phyloP scores from a whole-genome alignment of 192 early-diverging fungal species.

The Coemansia sp. region DNA sequence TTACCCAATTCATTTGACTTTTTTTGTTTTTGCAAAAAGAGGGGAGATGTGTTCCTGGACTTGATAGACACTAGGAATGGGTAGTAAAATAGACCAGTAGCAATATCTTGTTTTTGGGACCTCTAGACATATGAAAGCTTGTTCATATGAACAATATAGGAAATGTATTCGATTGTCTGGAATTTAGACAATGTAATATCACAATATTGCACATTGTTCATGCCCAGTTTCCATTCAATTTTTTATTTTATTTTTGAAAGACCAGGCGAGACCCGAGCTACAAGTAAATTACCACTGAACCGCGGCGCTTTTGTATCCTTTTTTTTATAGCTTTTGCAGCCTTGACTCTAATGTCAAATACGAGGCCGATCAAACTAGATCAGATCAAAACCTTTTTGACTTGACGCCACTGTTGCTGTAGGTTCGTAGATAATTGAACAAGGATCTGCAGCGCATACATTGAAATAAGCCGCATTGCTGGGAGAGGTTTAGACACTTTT shows the following conservation, averaged over 20 bases:
- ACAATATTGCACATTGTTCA: not conserved
- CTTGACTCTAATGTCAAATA: too few relatives aligned
- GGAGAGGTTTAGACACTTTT: too few relatives aligned
- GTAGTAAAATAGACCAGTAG: slow-evolving; percentile 1
- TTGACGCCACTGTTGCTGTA: not conserved
- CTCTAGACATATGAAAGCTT: not conserved
- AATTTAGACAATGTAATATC: not conserved
- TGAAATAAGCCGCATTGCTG: too few relatives aligned
- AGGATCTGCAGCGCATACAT: not conserved
- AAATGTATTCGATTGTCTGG: not conserved
- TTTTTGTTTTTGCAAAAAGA: not conserved
- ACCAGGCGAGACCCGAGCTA: not conserved
- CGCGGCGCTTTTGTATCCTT: not conserved
- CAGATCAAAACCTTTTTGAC: not conserved
- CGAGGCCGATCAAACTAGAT: not conserved
- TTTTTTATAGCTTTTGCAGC: too few relatives aligned
- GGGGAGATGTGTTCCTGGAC: slow-evolving; percentile 7
- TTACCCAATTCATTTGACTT: slow-evolving; percentile 2
- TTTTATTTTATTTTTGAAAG: not conserved
- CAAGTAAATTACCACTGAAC: not conserved
- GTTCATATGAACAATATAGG: not conserved
- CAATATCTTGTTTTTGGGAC: not conserved
- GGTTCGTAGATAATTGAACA: not conserved
- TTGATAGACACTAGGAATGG: not conserved
- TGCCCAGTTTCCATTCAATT: not conserved